These are phyloP conservation scores for Guadua angustifolia DNA, from an alignment of 176 grass and related monocot species.

Conservation along the genomic window DNA sequence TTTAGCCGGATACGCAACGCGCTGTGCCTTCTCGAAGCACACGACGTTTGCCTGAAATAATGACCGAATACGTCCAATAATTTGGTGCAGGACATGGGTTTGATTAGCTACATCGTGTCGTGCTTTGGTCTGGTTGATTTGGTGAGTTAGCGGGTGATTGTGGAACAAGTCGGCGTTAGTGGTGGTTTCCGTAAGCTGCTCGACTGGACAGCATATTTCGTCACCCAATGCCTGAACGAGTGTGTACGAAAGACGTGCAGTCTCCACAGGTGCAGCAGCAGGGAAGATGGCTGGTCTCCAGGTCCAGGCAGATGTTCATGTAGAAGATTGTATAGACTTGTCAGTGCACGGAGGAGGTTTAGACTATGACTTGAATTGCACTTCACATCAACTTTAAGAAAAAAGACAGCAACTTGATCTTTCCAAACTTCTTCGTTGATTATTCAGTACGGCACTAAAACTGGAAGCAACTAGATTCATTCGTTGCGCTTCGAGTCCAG, in stretches of 20 bases:
- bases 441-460: neutral
- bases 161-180: constrained; percentile 24
- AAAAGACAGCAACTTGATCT: neutral
- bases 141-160: constrained; percentile 36
- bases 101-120: neutral
- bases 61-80: neutral
- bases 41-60: neutral
- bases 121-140: constrained; percentile 4
- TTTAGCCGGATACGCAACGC: neutral
- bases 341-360: constrained; percentile 3
- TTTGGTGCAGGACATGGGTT: neutral
- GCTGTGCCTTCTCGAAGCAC: neutral
- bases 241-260: neutral
- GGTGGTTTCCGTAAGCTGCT: constrained; percentile 35
- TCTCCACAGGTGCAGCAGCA: constrained; percentile 33
- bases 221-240: constrained; percentile 7
- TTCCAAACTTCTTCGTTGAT: neutral
- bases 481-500: neutral
- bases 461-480: neutral
- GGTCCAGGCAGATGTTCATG: neutral
- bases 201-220: neutral
- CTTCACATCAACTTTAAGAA: constrained; percentile 26
- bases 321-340: neutral
- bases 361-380: constrained; percentile 36
- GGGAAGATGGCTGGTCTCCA: neutral